These are phyloP conservation scores for Noccaea bulbosa DNA, from an alignment of 345 rosid genomes.

Conservation along the genomic window DNA sequence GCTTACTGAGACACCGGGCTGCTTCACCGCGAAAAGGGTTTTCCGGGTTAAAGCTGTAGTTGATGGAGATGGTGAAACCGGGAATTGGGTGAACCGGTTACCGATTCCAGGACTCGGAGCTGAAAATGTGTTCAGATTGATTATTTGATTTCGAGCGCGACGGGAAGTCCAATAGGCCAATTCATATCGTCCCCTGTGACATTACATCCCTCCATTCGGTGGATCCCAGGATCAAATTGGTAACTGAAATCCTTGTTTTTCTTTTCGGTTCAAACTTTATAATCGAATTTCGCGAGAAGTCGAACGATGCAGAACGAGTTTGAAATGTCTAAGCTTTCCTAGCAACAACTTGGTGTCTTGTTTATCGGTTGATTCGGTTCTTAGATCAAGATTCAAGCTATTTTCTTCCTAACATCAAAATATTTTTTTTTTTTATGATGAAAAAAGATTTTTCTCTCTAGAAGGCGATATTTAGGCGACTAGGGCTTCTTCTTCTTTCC, in stretches of 20 bases:
- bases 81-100: conserved; percentile 64
- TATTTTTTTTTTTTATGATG: no score
- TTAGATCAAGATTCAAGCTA: not conserved
- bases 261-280: not conserved
- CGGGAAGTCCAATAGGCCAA: conserved; percentile 88
- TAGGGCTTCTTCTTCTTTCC: no score
- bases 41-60: conserved; percentile 48
- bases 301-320: not conserved
- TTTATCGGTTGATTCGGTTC: not conserved
- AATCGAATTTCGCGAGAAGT: not conserved
- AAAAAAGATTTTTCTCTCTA: no score
- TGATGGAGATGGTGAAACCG: conserved; percentile 43
- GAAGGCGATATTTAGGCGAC: no score
- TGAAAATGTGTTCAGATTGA: conserved; percentile 73
- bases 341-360: not conserved
- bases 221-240: conserved; percentile 89
- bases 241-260: conserved; percentile 30
- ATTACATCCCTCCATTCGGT: conserved; percentile 79
- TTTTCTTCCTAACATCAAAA: no score
- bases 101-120: conserved; percentile 65
- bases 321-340: conserved; percentile 1
- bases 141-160: conserved; percentile 71
- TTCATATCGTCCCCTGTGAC: conserved; percentile 82
- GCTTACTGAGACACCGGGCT: not conserved
- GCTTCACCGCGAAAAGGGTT: conserved; percentile 35